Evolutionary conservation across 176 grass and related monocot species (phyloP), one percentile per base, ranked within the genome.

Genomic region (Zea luxurians): DNA sequence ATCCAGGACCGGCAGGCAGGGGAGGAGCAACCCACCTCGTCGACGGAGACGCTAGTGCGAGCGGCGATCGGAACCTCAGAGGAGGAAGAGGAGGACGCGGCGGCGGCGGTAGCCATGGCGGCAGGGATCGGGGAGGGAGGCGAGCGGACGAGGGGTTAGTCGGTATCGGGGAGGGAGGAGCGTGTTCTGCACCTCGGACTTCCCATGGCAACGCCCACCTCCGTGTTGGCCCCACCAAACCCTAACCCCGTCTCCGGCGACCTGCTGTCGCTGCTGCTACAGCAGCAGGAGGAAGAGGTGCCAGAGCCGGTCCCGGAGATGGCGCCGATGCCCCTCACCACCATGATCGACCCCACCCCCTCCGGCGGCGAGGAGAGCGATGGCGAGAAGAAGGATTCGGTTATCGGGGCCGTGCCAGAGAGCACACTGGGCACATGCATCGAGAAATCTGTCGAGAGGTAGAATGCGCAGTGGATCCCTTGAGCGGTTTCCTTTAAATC

Each of bases 331-430:
- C n/a, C n/a, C 69, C 95, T 92, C 46, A 94, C 95, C 34, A 76
- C 89, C 78, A 82, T 98, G 9, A 59, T 98, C 49, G 87, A n/a
- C n/a, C n/a, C n/a, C n/a, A n/a, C n/a, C n/a, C n/a, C n/a, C n/a
- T n/a, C n/a, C n/a, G n/a, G n/a, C n/a, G n/a, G n/a, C n/a, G n/a
- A n/a, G n/a, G n/a, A n/a, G n/a, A n/a, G n/a, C n/a, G 83, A 79
- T 0, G 91, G 95, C 0, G 92, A 98, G 75, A 94, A 89, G 27
- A 94, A 92, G 55, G 89, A 94, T 41, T 67, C 85, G 4, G 85
- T 98, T 37, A 90, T 98, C 13, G 95, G 95, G 7, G 91, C 95
- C 10, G 92, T 98, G 58, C 91, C 88, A 0, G 87, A 98, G 74
- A 90, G 42, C 16, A 89, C 89, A 1, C 53, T 94, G 64, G 34